Conservation (phyloP, 306 rosid species). For the Cucumis cinereus region DNA sequence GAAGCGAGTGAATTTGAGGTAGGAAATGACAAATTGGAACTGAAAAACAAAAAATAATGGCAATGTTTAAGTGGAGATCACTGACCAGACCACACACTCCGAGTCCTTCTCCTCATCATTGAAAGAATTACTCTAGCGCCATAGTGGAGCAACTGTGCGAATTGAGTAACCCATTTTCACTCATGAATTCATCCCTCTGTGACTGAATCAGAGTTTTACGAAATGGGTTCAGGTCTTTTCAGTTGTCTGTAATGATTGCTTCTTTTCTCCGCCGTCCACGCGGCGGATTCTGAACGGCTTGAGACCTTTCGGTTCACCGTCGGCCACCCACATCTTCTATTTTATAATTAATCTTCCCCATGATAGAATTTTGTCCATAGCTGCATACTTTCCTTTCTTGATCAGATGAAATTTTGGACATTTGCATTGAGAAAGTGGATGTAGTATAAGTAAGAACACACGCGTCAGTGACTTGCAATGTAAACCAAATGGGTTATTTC, state of each 20-base stretch:
- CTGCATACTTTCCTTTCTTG: background rate
- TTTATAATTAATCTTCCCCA: background rate
- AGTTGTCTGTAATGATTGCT: background rate
- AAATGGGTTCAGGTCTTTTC: background rate
- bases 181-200: background rate
- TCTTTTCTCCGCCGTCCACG: conserved; percentile 3
- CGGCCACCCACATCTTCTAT: background rate
- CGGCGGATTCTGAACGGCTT: background rate
- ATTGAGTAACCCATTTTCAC: background rate
- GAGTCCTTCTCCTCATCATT: conserved; percentile 2
- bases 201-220: background rate
- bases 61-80: background rate
- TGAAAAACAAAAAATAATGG: background rate
- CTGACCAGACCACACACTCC: background rate
- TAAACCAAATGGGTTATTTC: background rate
- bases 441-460: background rate
- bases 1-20: background rate
- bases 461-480: background rate
- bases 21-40: background rate
- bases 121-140: background rate
- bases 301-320: background rate
- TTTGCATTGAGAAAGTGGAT: background rate
- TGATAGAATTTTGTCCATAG: background rate
- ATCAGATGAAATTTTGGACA: background rate
- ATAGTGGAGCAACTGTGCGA: conserved; percentile 1